Evolutionary conservation across 75 land plant genomes (phyloP), one percentile per base, ranked within the genome.

Genomic region (Ceratopteris richardii): DNA sequence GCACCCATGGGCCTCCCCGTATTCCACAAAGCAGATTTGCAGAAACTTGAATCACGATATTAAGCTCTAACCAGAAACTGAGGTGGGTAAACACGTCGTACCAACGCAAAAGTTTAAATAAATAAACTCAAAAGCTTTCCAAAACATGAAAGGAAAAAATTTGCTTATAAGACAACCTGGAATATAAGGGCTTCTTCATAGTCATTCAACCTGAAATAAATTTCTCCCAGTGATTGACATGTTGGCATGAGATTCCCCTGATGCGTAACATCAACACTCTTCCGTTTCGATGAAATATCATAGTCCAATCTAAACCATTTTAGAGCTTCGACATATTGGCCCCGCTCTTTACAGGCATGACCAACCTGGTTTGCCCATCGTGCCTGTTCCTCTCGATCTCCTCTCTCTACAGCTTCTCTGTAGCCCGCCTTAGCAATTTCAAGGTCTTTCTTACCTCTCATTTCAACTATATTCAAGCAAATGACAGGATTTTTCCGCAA

Each of bases 351-450:
- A 33, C 54, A 60, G 21, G 81, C 71, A 70, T 95, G 81, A 18
- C 97, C 97, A 25, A 95, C 79, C 67, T 84, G 79, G 73, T 95
- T 95, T 14, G 99, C 99, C 92, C 92, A 95, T n/a, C 82, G 69
- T 39, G 99, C 96, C 67, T 84, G 88, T 65, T 95, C 99, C 50
- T 77, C 77, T 27, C 72, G 66, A 63, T 90, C 86, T 27, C 99
- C 99, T 51, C 42, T 78, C 50, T 39, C 56, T 68, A 51, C 27
- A 41, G 99, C 99, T 13, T 55, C 70, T 66, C 51, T 68, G 70
- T 86, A 90, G 26, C 82, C 67, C 1, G 67, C 51, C 66, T 78
- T 86, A 65, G 85, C 88, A 28, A 71, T 65, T 21, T 70, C 72
- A 40, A 80, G 47, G 63, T 67, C 67, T 28, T 31, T 41, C 25